Evolutionary conservation across 495 filamentous ascomycete genomes (phyloP).

Genomic region (Hypoxylon subgilvum): DNA sequence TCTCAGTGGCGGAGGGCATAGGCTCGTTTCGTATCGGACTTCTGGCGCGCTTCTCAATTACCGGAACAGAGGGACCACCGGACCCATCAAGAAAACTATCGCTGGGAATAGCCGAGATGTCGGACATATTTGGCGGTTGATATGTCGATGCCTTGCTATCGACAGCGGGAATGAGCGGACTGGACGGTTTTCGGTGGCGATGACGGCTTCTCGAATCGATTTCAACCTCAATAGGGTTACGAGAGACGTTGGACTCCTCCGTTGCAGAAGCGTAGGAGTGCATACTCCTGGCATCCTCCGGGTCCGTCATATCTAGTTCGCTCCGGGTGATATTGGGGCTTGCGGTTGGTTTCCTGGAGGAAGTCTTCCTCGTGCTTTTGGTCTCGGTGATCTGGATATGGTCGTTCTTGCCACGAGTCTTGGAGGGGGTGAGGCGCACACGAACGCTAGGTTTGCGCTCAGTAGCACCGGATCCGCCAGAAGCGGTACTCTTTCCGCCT

Average conservation of each 20-base stretch:
- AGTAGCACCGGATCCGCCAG: conserved; percentile 43
- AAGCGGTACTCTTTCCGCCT: conserved; percentile 69
- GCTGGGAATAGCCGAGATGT: conserved; percentile 88
- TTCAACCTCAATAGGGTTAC: conserved; percentile 83
- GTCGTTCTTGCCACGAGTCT: conserved; percentile 63
- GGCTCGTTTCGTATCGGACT: conserved; percentile 48
- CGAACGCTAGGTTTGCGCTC: conserved; percentile 84
- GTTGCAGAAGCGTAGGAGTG: conserved; percentile 74
- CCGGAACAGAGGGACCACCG: conserved; percentile 36
- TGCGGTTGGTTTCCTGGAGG: conserved; percentile 65
- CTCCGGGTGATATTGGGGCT: conserved; percentile 65
- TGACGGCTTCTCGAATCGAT: conserved; percentile 60
- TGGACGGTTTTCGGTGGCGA: conserved; percentile 56
- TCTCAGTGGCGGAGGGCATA: conserved; percentile 57
- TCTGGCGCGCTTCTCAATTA: conserved; percentile 46
- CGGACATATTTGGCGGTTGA: conserved; percentile 66
- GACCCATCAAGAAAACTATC: conserved; percentile 86
- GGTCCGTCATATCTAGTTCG: conserved; percentile 46
- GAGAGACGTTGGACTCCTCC: conserved; percentile 74
- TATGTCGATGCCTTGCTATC: conserved; percentile 67
- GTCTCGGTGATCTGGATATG: conserved; percentile 84
- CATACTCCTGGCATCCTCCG: conserved; percentile 56
- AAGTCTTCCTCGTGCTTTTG: conserved; percentile 57
- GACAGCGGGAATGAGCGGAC: conserved; percentile 59
- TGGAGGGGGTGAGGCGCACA: conserved; percentile 89